phyloP scores from a whole-genome alignment of 345 rosid genomes.

The Rhizophora mangle region DNA sequence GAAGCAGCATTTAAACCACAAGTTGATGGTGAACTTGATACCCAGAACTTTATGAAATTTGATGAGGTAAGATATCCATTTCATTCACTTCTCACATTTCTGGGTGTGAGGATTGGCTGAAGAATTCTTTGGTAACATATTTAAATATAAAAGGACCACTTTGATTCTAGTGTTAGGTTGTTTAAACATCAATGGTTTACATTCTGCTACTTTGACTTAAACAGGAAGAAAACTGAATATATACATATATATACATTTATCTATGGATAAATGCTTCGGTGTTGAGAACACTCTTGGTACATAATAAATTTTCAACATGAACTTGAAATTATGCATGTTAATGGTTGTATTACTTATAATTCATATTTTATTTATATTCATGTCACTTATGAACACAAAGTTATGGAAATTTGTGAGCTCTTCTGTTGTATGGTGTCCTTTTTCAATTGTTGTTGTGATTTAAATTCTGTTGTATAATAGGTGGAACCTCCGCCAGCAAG shows the following conservation, averaged over 20 bases:
- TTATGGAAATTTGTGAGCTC: background rate
- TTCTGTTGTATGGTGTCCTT: background rate
- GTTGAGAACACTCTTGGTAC: background rate
- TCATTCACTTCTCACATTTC: background rate
- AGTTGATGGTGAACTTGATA: slow-evolving; percentile 80
- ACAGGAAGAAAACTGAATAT: background rate
- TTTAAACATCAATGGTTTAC: background rate
- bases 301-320: background rate
- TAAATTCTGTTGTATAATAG: slow-evolving; percentile 25
- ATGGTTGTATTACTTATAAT: background rate
- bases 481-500: slow-evolving; percentile 50
- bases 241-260: no score
- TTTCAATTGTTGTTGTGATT: background rate
- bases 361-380: no score
- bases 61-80: slow-evolving; percentile 59
- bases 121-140: background rate
- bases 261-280: no score
- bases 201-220: background rate
- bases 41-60: slow-evolving; percentile 86
- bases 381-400: no score
- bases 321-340: background rate
- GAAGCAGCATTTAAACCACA: slow-evolving; percentile 93
- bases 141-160: background rate
- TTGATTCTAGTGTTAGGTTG: background rate
- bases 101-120: background rate